These are phyloP conservation scores for Zychaea mexicana DNA, from an alignment of 371 early-diverging fungal genomes.

Conservation along the genomic window DNA sequence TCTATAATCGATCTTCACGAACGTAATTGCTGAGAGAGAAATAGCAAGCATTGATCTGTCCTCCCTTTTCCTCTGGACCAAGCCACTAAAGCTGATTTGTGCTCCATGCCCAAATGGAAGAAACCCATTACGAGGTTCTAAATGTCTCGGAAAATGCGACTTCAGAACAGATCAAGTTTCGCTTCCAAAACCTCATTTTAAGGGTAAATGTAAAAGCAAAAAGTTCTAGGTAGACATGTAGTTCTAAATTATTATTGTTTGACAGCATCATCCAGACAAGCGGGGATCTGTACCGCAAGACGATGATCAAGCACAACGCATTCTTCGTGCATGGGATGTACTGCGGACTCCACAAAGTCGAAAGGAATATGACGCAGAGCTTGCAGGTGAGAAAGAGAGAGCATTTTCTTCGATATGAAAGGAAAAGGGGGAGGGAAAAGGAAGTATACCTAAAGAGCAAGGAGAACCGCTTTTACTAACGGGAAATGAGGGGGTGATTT, in stretches of 20 bases:
- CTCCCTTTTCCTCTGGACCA: too few relatives aligned
- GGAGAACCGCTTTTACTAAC: too few relatives aligned
- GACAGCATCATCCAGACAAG: conserved; percentile 58
- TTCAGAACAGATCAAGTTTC: conserved; percentile 42
- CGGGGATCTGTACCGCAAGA: conserved; percentile 1
- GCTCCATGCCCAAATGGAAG: too few relatives aligned
- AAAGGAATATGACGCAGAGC: conserved; percentile 40
- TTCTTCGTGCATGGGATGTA: conserved; percentile 51
- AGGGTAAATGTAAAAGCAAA: conserved; percentile 35
- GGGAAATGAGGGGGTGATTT: too few relatives aligned
- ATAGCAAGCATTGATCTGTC: too few relatives aligned
- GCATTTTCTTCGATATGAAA: background rate
- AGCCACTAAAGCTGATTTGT: too few relatives aligned
- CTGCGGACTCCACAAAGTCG: conserved; percentile 35
- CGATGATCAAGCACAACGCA: conserved; percentile 31
- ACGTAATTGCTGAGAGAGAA: too few relatives aligned
- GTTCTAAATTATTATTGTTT: too few relatives aligned
- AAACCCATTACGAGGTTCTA: conserved; percentile 46
- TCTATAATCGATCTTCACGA: too few relatives aligned
- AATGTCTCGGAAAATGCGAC: conserved; percentile 41
- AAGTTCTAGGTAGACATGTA: background rate
- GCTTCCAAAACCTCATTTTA: conserved; percentile 51
- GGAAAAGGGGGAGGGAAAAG: background rate
- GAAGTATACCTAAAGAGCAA: too few relatives aligned
- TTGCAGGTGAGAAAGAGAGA: conserved; percentile 30